Conservation (phyloP, 2,329 filamentous ascomycete species). For the Neofusicoccum kwambonambiense region DNA sequence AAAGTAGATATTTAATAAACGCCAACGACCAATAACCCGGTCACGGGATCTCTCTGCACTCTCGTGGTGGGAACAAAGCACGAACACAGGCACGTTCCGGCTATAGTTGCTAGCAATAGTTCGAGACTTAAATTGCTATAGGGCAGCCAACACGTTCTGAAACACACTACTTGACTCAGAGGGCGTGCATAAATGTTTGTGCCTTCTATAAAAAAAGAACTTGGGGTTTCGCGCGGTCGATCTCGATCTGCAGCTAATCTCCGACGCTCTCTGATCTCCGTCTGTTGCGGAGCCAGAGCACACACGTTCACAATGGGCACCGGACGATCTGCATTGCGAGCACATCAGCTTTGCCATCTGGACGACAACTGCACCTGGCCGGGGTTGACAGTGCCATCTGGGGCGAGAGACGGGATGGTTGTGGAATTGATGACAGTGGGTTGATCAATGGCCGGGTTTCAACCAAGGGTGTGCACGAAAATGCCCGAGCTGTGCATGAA, state of each 20-base stretch:
- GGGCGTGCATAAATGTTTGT: neutral
- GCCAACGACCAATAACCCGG: no score
- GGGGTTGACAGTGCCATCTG: neutral
- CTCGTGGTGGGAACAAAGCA: neutral
- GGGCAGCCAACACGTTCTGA: neutral
- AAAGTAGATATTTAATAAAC: no score
- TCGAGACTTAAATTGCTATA: neutral
- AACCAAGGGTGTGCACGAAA: no score
- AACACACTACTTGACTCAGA: slow-evolving; percentile 4
- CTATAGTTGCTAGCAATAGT: no score
- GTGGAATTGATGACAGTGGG: neutral
- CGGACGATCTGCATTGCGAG: neutral
- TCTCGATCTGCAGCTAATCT: neutral
- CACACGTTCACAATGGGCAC: neutral
- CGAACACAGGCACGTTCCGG: neutral
- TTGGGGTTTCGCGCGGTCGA: neutral
- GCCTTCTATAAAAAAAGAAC: neutral
- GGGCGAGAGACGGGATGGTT: neutral
- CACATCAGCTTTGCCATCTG: neutral
- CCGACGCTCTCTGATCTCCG: neutral
- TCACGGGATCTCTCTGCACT: no score
- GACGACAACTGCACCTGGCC: neutral
- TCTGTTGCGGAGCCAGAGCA: neutral
- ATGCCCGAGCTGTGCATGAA: no score
- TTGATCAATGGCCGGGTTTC: no score